Conservation (phyloP, 805 yeast genomes). For the Hanseniaspora valbyensis region DNA sequence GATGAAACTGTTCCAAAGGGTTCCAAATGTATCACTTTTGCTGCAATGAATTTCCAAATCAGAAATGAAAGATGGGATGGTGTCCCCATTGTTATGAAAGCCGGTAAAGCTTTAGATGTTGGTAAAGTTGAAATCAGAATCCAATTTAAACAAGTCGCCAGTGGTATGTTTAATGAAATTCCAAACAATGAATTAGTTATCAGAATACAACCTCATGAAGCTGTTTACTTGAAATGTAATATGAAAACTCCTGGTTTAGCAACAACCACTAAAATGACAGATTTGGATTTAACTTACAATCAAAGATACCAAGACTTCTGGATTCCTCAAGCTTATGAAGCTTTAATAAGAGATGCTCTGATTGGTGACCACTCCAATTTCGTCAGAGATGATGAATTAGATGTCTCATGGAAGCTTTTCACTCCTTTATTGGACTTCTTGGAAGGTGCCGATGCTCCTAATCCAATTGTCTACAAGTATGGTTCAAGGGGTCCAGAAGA, state of each 20-base stretch:
- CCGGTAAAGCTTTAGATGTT: constrained; percentile 94
- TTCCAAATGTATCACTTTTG: constrained; percentile 85
- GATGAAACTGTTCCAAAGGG: constrained; percentile 76
- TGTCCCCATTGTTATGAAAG: constrained; percentile 89
- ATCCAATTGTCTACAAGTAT: constrained; percentile 62
- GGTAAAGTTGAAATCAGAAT: constrained; percentile 91
- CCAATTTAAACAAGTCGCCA: constrained; percentile 78
- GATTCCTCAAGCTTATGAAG: constrained; percentile 97
- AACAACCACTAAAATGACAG: constrained; percentile 71
- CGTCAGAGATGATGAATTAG: constrained; percentile 95
- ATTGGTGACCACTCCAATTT: constrained; percentile 93
- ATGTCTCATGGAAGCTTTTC: constrained; percentile 82
- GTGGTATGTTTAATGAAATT: constrained; percentile 69
- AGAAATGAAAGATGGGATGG: constrained; percentile 97
- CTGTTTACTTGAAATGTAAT: constrained; percentile 85
- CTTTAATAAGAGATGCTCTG: constrained; percentile 80
- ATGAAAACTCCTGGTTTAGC: constrained; percentile 88
- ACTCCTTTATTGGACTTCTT: constrained; percentile 78
- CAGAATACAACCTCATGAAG: constrained; percentile 90
- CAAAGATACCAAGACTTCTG: constrained; percentile 74
- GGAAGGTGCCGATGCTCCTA: constrained; percentile 60
- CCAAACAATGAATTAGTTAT: constrained; percentile 89
- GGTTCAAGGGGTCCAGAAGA: constrained; percentile 83
- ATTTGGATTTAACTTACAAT: constrained; percentile 78
- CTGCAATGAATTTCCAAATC: constrained; percentile 69